phyloP scores from a whole-genome alignment of 495 filamentous ascomycete genomes.

The Beverwykella pulmonaria region DNA sequence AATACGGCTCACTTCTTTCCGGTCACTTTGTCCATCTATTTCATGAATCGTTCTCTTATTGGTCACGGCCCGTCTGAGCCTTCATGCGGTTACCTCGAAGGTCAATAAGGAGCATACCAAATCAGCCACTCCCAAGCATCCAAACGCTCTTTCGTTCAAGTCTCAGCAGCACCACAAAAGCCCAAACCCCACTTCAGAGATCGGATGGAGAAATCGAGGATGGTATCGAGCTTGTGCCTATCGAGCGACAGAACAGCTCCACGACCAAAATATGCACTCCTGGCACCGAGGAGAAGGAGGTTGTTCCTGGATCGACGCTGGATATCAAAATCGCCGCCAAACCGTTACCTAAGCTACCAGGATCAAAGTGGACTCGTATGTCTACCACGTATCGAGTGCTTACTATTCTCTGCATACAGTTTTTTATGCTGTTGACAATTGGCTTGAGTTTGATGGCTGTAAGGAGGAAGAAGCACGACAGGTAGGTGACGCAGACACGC shows the following conservation, averaged over 20 bases:
- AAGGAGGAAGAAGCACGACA: background rate
- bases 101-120: constrained; percentile 14
- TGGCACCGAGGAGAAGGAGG: constrained; percentile 17
- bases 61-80: background rate
- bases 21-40: background rate
- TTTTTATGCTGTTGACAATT: constrained; percentile 9
- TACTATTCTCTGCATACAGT: constrained; percentile 10
- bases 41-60: constrained; percentile 7
- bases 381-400: constrained; percentile 7
- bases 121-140: constrained; percentile 17
- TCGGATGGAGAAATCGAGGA: background rate
- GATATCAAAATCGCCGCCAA: constrained; percentile 9
- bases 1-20: background rate
- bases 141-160: constrained; percentile 6
- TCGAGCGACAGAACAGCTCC: constrained; percentile 15
- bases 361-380: constrained; percentile 9
- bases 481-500: background rate
- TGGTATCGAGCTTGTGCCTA: constrained; percentile 24
- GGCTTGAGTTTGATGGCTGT: constrained; percentile 12
- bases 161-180: background rate
- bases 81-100: constrained; percentile 21
- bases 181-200: background rate
- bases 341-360: constrained; percentile 3
- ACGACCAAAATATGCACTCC: constrained; percentile 11
- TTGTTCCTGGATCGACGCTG: background rate